Percentiles rank a stretch among this genome's conserved stretches.
phyloP scores from a whole-genome alignment of 2,329 filamentous ascomycete genomes.

The Talaromyces sp. region DNA sequence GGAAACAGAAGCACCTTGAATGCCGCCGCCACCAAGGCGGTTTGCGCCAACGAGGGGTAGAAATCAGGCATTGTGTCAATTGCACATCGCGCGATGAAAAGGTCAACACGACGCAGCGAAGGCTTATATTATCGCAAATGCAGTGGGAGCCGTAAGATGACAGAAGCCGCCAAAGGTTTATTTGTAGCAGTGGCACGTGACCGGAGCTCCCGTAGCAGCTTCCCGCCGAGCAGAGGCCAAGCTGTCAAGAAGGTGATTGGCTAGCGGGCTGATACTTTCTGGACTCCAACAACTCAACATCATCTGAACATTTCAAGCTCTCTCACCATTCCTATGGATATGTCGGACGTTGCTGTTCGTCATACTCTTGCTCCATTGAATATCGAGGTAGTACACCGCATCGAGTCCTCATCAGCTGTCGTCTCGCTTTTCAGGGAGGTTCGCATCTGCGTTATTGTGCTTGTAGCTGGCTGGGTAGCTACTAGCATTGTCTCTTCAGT shows the following conservation, averaged over 20 bases:
- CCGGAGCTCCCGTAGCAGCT: neutral
- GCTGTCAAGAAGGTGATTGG: constrained; percentile 23
- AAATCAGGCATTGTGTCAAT: constrained; percentile 64
- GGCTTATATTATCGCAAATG: neutral
- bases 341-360: constrained; percentile 42
- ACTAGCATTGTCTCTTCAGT: constrained; percentile 36
- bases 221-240: constrained; percentile 20
- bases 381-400: constrained; percentile 49
- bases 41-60: constrained; percentile 85
- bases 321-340: constrained; percentile 8
- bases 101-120: neutral
- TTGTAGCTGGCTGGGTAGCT: constrained; percentile 48
- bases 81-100: constrained; percentile 25
- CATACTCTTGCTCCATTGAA: constrained; percentile 45
- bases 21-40: constrained; percentile 78
- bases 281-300: constrained; percentile 12
- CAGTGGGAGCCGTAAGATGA: neutral
- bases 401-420: constrained; percentile 51
- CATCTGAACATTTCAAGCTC: constrained; percentile 4
- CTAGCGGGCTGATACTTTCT: constrained; percentile 1
- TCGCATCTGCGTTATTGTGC: constrained; percentile 49
- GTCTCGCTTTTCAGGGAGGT: constrained; percentile 51
- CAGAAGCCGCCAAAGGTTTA: neutral
- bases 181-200: neutral
- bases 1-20: constrained; percentile 92